phyloP scores from a whole-genome alignment of 345 rosid species.

The Boechera stricta region DNA sequence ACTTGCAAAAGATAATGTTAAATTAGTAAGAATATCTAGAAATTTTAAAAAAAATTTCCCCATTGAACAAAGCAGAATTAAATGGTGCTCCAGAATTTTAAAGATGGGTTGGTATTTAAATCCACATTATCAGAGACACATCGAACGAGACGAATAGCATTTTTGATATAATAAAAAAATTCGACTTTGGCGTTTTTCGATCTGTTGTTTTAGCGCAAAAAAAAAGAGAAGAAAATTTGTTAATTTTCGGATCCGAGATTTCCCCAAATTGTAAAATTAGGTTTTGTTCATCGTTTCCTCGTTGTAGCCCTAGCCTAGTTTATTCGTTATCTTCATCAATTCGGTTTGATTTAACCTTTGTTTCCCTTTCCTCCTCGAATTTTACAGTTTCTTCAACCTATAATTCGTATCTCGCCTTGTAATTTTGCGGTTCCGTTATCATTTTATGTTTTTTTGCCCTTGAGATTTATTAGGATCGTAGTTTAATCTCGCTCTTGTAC shows the following conservation, averaged over 20 bases:
- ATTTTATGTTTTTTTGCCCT: not conserved
- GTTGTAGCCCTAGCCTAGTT: not conserved
- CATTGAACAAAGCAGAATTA: not conserved
- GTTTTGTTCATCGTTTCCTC: not conserved
- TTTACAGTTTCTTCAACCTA: not conserved
- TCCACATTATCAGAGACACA: not conserved
- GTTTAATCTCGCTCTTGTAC: not conserved
- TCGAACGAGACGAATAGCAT: not conserved
- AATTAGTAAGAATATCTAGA: conserved; percentile 16
- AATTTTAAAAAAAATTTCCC: not conserved
- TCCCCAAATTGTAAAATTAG: conserved; percentile 35
- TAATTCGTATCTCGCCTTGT: not conserved
- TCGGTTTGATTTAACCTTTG: not conserved
- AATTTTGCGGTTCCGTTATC: not conserved
- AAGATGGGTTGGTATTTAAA: conserved; percentile 25
- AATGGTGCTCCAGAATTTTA: not conserved
- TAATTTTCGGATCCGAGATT: conserved; percentile 8
- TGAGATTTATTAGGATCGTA: not conserved
- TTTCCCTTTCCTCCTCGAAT: not conserved
- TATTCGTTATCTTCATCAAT: not conserved
- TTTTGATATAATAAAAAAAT: too few species aligned
- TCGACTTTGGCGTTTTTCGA: not conserved
- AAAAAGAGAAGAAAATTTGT: not conserved
- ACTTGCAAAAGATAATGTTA: not conserved
- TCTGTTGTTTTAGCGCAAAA: not conserved